Percentiles rank a stretch among this genome's conserved stretches.
These are phyloP conservation scores for Athelia psychrophila DNA, from an alignment of 1,284 basidiomycete species.

Conservation along the genomic window DNA sequence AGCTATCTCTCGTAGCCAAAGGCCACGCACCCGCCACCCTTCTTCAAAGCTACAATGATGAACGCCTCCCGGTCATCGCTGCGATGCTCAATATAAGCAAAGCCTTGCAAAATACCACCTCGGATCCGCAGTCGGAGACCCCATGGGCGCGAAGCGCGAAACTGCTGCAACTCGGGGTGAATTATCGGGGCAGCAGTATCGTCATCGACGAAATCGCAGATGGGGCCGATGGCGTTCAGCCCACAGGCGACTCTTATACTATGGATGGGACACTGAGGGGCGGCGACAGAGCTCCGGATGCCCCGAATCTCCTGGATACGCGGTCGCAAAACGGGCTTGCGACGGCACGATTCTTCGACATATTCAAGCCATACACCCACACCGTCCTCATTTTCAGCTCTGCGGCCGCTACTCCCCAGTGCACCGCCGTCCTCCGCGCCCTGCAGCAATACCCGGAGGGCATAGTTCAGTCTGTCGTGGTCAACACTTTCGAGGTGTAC, in stretches of 20 bases:
- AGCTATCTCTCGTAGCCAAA: constrained; percentile 34
- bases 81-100: constrained; percentile 30
- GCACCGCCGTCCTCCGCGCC: neutral
- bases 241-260: constrained; percentile 15
- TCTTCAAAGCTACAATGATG: constrained; percentile 30
- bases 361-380: constrained; percentile 19
- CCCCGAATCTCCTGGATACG: constrained; percentile 19
- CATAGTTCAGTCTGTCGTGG: constrained; percentile 1
- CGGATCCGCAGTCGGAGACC: neutral
- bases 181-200: constrained; percentile 45
- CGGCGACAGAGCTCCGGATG: constrained; percentile 32
- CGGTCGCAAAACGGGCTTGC: neutral
- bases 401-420: constrained; percentile 2
- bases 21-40: constrained; percentile 25
- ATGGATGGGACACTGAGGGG: constrained; percentile 18
- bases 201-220: constrained; percentile 33
- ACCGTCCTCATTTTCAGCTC: constrained; percentile 20
- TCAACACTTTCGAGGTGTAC: constrained; percentile 5
- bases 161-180: constrained; percentile 40
- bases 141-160: constrained; percentile 18
- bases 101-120: neutral
- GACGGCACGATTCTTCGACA: constrained; percentile 19
- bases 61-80: constrained; percentile 36
- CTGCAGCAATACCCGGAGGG: neutral
- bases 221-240: constrained; percentile 14